phyloP scores from a whole-genome alignment of 495 filamentous ascomycete genomes.

The Penicillium soppii region DNA sequence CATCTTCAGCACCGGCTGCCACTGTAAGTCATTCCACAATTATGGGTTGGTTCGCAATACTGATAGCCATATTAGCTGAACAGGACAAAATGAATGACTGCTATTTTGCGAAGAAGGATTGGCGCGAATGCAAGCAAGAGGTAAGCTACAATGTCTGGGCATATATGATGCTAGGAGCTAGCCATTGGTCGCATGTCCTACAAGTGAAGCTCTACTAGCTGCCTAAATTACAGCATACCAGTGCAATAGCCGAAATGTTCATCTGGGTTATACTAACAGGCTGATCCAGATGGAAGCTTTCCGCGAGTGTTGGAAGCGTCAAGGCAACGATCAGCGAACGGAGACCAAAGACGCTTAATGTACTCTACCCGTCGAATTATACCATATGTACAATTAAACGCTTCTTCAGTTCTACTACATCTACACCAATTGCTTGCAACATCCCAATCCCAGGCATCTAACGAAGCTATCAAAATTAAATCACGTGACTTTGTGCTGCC shows the following conservation, averaged over 20 bases:
- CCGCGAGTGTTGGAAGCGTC: slow-evolving; percentile 86
- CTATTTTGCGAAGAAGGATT: slow-evolving; percentile 95
- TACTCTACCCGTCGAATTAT: neutral
- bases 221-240: neutral
- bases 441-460: neutral
- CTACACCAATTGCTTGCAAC: neutral
- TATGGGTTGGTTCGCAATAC: neutral
- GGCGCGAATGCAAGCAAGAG: slow-evolving; percentile 85
- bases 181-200: neutral
- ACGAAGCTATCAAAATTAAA: neutral
- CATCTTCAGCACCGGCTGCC: slow-evolving; percentile 94
- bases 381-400: neutral
- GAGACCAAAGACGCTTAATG: slow-evolving; percentile 60
- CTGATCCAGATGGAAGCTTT: slow-evolving; percentile 83
- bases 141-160: slow-evolving; percentile 51
- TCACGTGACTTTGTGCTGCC: slow-evolving; percentile 13
- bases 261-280: slow-evolving; percentile 8
- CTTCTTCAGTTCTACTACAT: neutral
- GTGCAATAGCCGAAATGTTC: neutral
- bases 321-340: slow-evolving; percentile 85
- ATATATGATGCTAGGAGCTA: neutral
- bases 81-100: slow-evolving; percentile 92
- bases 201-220: neutral
- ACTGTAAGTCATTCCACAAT: slow-evolving; percentile 55
- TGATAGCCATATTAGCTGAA: slow-evolving; percentile 57